phyloP scores from a whole-genome alignment of 345 rosid genomes.

The Erodium maritimum region DNA sequence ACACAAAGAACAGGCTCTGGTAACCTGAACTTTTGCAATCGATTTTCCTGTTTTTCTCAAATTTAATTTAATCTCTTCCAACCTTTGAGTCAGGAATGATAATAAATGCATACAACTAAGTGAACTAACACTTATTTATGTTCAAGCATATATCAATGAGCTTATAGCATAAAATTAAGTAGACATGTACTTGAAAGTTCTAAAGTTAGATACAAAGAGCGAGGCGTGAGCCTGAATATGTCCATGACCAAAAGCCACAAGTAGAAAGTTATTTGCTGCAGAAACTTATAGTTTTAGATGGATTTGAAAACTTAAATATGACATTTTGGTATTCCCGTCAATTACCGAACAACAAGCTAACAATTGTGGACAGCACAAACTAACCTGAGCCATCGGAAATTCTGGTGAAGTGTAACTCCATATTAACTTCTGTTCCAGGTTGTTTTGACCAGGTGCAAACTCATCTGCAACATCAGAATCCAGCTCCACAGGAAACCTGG shows the following conservation, averaged over 20 bases:
- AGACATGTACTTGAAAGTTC: background rate
- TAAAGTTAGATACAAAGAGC: background rate
- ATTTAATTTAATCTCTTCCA: too few species aligned
- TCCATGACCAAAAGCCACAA: background rate
- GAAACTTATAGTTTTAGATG: background rate
- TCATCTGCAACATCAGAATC: background rate
- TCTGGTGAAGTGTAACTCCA: slow-evolving; percentile 35
- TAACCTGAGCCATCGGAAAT: slow-evolving; percentile 29
- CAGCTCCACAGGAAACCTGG: slow-evolving; percentile 8
- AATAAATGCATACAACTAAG: too few species aligned
- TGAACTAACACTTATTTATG: background rate
- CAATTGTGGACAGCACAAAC: background rate
- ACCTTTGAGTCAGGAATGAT: background rate
- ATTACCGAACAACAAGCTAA: background rate
- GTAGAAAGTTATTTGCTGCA: background rate
- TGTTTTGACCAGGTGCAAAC: slow-evolving; percentile 4
- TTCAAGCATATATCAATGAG: background rate
- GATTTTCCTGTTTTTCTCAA: slow-evolving; percentile 12
- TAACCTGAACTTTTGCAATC: slow-evolving; percentile 20
- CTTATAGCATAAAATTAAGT: background rate
- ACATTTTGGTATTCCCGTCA: too few species aligned
- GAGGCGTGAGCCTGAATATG: background rate
- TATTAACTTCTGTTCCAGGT: slow-evolving; percentile 11
- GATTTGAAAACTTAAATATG: too few species aligned
- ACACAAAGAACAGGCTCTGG: slow-evolving; percentile 24